Conservation (phyloP, 805 yeast species). For the Cyberlindnera galapagoensis region DNA sequence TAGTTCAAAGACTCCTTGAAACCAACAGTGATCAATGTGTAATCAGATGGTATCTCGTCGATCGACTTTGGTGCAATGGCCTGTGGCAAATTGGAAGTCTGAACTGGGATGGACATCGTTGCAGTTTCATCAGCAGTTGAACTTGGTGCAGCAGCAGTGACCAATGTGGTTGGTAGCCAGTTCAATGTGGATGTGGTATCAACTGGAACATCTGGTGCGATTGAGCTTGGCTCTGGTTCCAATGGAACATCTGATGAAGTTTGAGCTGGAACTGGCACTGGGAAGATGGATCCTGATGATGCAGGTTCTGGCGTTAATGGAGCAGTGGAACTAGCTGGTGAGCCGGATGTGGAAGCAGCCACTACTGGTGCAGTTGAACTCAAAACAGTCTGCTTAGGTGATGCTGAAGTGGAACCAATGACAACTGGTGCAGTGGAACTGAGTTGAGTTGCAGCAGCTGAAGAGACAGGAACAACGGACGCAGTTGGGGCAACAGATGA, state of each 20-base stretch:
- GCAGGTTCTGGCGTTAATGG: conserved; percentile 1
- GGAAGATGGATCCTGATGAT: neutral
- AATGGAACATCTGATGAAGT: no score
- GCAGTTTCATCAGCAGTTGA: conserved; percentile 19
- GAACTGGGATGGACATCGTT: conserved; percentile 23
- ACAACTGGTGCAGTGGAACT: no score
- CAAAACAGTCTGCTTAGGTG: no score
- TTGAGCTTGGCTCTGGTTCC: no score
- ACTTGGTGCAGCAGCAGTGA: conserved; percentile 29
- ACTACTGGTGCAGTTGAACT: no score
- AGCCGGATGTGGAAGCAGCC: no score
- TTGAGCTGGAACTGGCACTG: conserved; percentile 2
- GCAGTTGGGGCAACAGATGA: neutral
- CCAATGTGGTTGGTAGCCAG: conserved; percentile 41
- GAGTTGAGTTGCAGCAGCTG: conserved; percentile 1
- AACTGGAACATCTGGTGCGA: no score
- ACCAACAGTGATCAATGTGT: conserved; percentile 62
- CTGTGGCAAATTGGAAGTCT: conserved; percentile 58
- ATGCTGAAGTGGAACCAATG: no score
- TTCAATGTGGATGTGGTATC: conserved; percentile 16
- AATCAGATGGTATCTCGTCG: conserved; percentile 39
- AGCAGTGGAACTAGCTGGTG: conserved; percentile 2
- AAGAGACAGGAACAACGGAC: neutral
- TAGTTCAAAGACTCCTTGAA: conserved; percentile 77
- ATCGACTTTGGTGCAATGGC: conserved; percentile 63